Conservation (phyloP, 2,329 filamentous ascomycete species). For the Penicillium digitatum region DNA sequence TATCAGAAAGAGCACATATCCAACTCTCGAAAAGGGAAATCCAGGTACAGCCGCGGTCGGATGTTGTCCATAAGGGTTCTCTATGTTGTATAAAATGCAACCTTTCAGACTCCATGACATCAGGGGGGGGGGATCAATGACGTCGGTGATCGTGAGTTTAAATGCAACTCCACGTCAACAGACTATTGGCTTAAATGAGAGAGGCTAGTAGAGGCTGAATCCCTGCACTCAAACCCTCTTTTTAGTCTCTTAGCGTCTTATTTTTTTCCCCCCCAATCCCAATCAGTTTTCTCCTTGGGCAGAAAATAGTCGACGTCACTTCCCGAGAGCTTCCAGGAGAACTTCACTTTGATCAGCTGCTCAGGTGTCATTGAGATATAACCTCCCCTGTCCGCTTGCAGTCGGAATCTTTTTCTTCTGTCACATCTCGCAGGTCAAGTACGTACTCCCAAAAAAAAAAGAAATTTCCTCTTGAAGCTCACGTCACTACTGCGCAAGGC, state of each 20-base stretch:
- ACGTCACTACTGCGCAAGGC: conserved; percentile 37
- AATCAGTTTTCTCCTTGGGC: neutral
- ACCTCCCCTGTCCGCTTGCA: conserved; percentile 18
- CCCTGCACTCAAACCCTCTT: neutral
- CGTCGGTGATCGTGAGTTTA: conserved; percentile 22
- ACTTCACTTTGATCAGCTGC: neutral
- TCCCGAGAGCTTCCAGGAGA: conserved; percentile 10
- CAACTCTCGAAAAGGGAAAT: neutral
- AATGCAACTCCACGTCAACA: conserved; percentile 8
- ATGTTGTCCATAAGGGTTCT: neutral
- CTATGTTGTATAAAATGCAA: neutral
- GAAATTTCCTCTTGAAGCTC: conserved; percentile 12
- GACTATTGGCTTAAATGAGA: conserved; percentile 9
- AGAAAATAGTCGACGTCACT: conserved; percentile 11
- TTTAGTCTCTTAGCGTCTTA: neutral
- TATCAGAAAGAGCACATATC: neutral
- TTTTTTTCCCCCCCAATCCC: neutral
- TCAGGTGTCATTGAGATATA: neutral
- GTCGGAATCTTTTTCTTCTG: neutral
- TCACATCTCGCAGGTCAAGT: neutral
- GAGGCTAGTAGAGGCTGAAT: neutral
- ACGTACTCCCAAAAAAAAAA: neutral
- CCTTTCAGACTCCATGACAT: conserved; percentile 16
- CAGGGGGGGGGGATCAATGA: conserved; percentile 17
- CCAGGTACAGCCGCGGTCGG: neutral